These are phyloP conservation scores for Noccaea bulbosa DNA, from an alignment of 345 rosid genomes.

Conservation along the genomic window DNA sequence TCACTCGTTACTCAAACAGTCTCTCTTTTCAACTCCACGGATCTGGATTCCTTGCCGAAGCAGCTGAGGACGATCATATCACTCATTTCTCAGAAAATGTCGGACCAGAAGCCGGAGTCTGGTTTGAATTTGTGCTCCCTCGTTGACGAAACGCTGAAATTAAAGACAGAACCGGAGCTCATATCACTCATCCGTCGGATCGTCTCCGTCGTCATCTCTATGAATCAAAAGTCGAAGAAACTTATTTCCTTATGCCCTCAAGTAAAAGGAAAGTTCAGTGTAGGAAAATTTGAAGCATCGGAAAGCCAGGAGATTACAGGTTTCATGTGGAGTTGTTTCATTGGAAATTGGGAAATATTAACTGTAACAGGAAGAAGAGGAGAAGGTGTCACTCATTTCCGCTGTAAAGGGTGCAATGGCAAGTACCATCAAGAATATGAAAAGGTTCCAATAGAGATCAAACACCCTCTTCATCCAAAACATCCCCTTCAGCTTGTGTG, in stretches of 20 bases:
- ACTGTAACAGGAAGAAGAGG: not conserved
- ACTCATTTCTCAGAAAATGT: not conserved
- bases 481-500: not conserved
- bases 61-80: not conserved
- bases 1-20: not conserved
- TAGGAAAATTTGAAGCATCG: not conserved
- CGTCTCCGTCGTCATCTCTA: not conserved
- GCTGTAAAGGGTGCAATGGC: not conserved
- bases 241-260: not conserved
- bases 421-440: not conserved
- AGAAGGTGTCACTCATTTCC: not conserved
- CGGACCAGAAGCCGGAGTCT: not conserved
- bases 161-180: not conserved
- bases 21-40: not conserved
- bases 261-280: accelerated
- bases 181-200: not conserved
- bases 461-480: slow-evolving; percentile 1
- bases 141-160: not conserved
- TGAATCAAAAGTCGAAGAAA: not conserved
- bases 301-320: accelerated
- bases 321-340: not conserved
- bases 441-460: not conserved
- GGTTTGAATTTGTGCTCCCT: not conserved
- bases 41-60: not conserved
- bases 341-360: not conserved